Evolutionary conservation across 2,329 filamentous ascomycete species (phyloP), one percentile per base, ranked within the genome.

Genomic region (Exophiala aquamarina): DNA sequence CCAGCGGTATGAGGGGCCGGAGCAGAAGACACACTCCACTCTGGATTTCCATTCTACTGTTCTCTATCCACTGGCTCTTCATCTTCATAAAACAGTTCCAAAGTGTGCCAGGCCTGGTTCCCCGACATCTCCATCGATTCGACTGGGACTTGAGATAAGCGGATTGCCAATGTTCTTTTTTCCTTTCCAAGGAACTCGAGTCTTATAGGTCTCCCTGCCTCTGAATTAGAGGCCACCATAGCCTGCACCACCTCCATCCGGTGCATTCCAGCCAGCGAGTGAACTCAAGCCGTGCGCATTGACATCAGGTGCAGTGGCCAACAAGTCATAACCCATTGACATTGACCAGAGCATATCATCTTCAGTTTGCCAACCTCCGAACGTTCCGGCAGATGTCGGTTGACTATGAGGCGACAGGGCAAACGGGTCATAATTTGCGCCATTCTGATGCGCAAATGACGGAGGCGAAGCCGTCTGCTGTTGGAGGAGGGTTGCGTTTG

Each of bases 341-440:
- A 59, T 53, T 31, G 54, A 57, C 56, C 56, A 59, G 6, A 59
- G 50, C 54, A 59, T 59, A 41, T 59, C 56, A 37, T 59, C 56
- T 46, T 57, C 55, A 20, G 49, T 55, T 41, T 54, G 50, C 56
- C 56, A 59, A 28, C 54, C 55, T 5, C 46, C 48, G 40, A 45
- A 54, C 7, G 55, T 56, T 26, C 47, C 48, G 3, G 48, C 44
- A 4, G 51, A 52, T 17, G 45, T 45, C 6, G 40, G 31, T 40
- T 20, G 42, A 40, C 49, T 50, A 40, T 48, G 42, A 13, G 54
- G 45, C 17, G 47, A 44, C 20, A 54, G 29, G 29, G 45, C 33
- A 39, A 54, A 54, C 8, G 41, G 36, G 28, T 55, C 53, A 47
- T 47, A 49, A 26, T 36, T 20, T 21, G 38, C 38, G 7, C 31